Base-by-base conservation (phyloP, 148 eudicot genomes). In the Salicornia ramosissima region DNA sequence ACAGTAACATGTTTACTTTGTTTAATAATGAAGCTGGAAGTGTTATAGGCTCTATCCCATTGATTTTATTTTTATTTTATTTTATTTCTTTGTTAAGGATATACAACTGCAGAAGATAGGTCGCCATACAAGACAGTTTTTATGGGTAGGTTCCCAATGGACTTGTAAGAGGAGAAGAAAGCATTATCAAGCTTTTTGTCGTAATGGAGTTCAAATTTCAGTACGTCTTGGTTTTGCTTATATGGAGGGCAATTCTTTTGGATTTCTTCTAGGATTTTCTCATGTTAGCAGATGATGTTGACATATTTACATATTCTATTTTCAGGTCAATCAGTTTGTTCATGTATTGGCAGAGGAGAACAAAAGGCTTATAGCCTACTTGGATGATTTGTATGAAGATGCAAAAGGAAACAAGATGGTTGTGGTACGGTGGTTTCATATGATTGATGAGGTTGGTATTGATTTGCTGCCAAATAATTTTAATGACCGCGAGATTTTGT, bases 371-470 rank as follows among this genome's bases (percentile, higher is more conserved):
- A 84, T 92, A 76, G 97, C 96, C 33, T 80, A 86, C 78, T 75
- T 92, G 65, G 91, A 92, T 67, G 97, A 90, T 80, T 70, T 92
- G 85, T 92, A 90, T 40, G 97, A 90, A 80, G 97, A 90, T 71
- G 74, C 73, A 1, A 82, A 78, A 81, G 93, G 96, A 77, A 86
- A 75, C 85, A 92, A 80, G 80, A 85, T 86, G 91, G 96, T 86
- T 83, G 86, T 85, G 94, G 96, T 92, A 85, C 90, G 84, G 62
- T 90, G 96, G 97, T 88, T 92, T 90, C 97, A 92, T 85, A 88
- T 83, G 85, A 77, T 87, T 88, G 97, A 92, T 72, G 97, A 92
- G 87, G 88, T 90, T 92, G 90, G 84, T 86, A 84, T 85, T 78
- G 78, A 70, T 87, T 87, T 90, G 78, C 93, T 90, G 78, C 93